Evolutionary conservation across 2,329 filamentous ascomycete genomes (phyloP), one percentile per base, ranked within the genome.

Genomic region (Claviceps sp.): DNA sequence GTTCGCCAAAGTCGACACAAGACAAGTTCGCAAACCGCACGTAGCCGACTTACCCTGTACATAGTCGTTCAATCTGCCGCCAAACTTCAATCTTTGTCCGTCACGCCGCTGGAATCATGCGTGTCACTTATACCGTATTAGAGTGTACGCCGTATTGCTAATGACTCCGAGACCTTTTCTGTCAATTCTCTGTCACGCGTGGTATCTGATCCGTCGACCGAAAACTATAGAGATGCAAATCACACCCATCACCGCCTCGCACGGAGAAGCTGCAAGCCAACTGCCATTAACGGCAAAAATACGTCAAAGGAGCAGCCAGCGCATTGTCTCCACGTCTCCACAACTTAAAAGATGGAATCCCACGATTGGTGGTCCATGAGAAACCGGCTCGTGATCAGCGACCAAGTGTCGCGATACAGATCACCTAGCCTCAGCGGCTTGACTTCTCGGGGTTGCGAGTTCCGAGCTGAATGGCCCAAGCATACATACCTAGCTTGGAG

Each of bases 321-420:
- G 26, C 40, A 50, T 45, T 5, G 42, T 29, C 40, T 26, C 49
- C 49, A 50, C 49, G 42, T 29, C 40, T 26, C 49, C 49, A 50
- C 49, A 7, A 38, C 4, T 17, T n/a, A 14, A 20, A 43, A 11
- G 5, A 37, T 11, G 16, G 34, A 11, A 23, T 42, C 38, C 16
- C 20, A 40, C 23, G 20, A 37, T 36, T 50, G 34, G 49, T 46
- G 49, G 42, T 37, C 40, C 16, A 43, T 6, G 38, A 43, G 39
- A 16, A 39, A 36, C 38, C 29, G 14, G 37, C n/a, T 34, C 20
- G 37, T 42, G 39, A 44, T 23, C 13, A 37, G 16, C 26, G 37
- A 44, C 14, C 6, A 17, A 16, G 17, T 23, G 23, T 51, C 42
- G 50, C 50, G 44, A 51, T 46, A 46, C 50, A 26, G 20, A 14